These are phyloP conservation scores for Chlorella sp. DNA, from an alignment of 139 green algal species.

Conservation along the genomic window DNA sequence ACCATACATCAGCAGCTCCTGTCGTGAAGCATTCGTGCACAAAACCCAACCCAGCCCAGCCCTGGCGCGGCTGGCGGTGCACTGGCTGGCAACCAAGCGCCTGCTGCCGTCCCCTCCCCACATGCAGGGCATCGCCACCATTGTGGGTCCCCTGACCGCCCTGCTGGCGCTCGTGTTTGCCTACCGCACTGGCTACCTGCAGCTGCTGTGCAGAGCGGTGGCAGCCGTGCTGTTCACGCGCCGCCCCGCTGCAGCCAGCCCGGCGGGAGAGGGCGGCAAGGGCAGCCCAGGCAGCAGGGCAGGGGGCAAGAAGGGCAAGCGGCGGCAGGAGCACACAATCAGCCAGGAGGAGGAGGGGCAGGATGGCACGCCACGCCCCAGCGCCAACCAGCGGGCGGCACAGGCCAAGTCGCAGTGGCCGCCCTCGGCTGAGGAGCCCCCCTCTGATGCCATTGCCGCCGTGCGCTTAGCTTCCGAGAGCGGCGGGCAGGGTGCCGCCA, in stretches of 20 bases:
- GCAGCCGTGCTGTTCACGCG: background rate
- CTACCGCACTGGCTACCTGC: background rate
- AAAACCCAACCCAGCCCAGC: too few relatives aligned
- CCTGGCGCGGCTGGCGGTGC: too few relatives aligned
- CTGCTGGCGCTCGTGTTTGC: background rate
- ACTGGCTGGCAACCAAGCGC: background rate
- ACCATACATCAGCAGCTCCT: too few relatives aligned
- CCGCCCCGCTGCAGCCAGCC: background rate
- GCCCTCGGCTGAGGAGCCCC: background rate
- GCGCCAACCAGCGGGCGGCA: too few relatives aligned
- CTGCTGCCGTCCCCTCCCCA: background rate
- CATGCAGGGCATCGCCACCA: slow-evolving; percentile 11
- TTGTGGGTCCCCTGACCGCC: background rate
- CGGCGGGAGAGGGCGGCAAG: background rate
- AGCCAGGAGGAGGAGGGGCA: background rate
- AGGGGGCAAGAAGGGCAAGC: background rate
- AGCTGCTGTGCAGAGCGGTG: background rate
- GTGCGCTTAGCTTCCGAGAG: background rate
- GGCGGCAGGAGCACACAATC: background rate
- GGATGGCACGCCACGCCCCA: background rate
- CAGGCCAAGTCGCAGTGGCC: too few relatives aligned
- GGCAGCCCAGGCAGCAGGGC: background rate
- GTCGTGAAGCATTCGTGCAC: too few relatives aligned
- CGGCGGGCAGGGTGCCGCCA: background rate
- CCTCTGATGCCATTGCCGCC: background rate